Evolutionary conservation across 2,329 filamentous ascomycete genomes (phyloP).

Genomic region (Dothideomycetidae sp.): DNA sequence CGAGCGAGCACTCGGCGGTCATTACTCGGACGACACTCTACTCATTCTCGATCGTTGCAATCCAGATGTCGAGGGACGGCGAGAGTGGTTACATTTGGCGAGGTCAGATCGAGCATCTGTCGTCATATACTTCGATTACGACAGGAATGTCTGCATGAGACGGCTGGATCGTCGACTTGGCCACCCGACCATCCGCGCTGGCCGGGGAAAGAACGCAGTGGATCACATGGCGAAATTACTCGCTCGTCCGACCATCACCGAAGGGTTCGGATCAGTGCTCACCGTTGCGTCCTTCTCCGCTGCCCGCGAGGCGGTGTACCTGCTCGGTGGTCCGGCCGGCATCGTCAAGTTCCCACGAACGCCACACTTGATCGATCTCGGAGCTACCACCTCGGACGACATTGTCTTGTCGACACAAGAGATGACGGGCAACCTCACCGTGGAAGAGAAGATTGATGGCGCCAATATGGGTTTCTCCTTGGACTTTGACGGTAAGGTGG

Average conservation of each 20-base stretch:
- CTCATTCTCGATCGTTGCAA: constrained; percentile 11
- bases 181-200: constrained; percentile 10
- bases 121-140: constrained; percentile 7
- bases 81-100: constrained; percentile 9
- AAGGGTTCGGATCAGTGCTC: constrained; percentile 8
- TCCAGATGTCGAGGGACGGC: constrained; percentile 3
- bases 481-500: not conserved
- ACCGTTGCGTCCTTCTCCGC: constrained; percentile 7
- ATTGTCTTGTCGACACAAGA: constrained; percentile 2
- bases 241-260: constrained; percentile 1
- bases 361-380: constrained; percentile 10
- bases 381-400: constrained; percentile 10
- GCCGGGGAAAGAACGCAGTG: constrained; percentile 7
- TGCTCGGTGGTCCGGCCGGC: not conserved
- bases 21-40: not conserved
- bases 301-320: not conserved
- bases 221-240: constrained; percentile 6
- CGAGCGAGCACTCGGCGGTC: constrained; percentile 7
- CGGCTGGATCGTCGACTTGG: constrained; percentile 8
- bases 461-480: constrained; percentile 11
- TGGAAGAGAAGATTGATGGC: constrained; percentile 12
- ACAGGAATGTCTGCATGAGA: constrained; percentile 3
- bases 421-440: not conserved
- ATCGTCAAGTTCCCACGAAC: constrained; percentile 11
- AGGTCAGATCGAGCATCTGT: constrained; percentile 2